Base-by-base conservation (phyloP, 177 flowering plant species). In the Vitis hybrid region DNA sequence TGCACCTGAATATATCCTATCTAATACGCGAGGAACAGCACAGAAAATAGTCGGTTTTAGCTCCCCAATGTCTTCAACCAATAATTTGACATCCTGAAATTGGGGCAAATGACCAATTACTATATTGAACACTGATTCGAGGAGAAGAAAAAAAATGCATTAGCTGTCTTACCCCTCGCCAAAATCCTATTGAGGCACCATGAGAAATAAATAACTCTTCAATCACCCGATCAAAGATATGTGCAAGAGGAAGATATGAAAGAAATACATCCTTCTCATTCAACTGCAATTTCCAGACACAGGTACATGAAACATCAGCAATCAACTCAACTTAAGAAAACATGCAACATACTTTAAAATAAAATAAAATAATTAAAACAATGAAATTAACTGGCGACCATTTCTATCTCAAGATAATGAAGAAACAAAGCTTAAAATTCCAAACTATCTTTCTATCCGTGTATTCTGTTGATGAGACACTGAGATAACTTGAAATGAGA, bases 21-120 rank as follows among this genome's bases (percentile, higher is more conserved):
- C 99, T 60, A 96, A 72, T 21, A 96, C 99, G 66, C 99, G 96
- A 12, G 99, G 99, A 68, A 96, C 99, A 74, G 95, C 95, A 80
- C 97, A 91, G 67, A 96, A 87, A 62, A 89, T 74, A 40, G 94
- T 88, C 23, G 99, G 99, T 73, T 88, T 96, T n/a, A 96, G 87
- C 84, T 83, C 97, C 62, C 83, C 89, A 70, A 96, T 77, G 81
- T 96, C 99, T 65, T 94, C 97, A 58, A 86, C 59, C 84, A 96
- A 79, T 64, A 92, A 72, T 76, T 96, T 96, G 72, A 87, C 93
- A 82, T 96, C 95, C 99, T 96, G 91, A 56, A 74, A 72, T 67
- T 75, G 66, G 40, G 71, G 68, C 11, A 17, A 70, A 56, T 18
- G 40, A 63, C 8, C 2, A 60, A 34, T 30, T 67, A 52, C 34